Conservation (phyloP, 139 green algal species). For the Pleodorina starrii region DNA sequence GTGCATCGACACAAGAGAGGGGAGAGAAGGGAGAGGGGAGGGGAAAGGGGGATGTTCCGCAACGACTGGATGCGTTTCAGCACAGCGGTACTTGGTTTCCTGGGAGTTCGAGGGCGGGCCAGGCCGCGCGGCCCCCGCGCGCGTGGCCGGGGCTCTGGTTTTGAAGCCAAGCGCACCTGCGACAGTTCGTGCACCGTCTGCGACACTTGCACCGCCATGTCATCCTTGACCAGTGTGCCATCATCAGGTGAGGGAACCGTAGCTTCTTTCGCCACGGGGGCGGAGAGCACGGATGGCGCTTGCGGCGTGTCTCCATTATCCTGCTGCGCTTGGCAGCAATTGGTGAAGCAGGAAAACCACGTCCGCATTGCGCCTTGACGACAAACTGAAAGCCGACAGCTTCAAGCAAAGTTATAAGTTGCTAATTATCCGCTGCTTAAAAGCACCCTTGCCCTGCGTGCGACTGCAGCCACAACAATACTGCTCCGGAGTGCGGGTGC, state of each 20-base stretch:
- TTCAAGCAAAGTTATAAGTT: too few relatives aligned
- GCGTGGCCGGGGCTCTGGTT: not conserved
- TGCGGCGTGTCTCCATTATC: not conserved
- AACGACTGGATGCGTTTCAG: not conserved
- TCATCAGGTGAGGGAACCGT: not conserved
- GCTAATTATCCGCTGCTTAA: too few relatives aligned
- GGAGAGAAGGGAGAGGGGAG: too few relatives aligned
- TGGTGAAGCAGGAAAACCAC: not conserved
- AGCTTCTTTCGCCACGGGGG: not conserved
- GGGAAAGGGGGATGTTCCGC: not conserved
- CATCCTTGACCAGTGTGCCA: not conserved
- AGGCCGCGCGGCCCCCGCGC: not conserved
- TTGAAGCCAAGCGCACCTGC: not conserved
- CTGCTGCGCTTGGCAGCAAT: not conserved
- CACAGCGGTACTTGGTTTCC: not conserved
- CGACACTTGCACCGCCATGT: slow-evolving; percentile 2
- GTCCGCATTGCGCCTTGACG: not conserved
- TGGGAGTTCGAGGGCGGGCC: not conserved
- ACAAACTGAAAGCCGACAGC: too few relatives aligned
- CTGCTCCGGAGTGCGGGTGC: too few relatives aligned
- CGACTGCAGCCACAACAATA: too few relatives aligned
- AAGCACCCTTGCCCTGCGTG: too few relatives aligned
- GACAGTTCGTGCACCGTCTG: slow-evolving; percentile 8
- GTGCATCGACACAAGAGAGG: not conserved
- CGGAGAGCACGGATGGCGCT: not conserved